Evolutionary conservation across 495 filamentous ascomycete species (phyloP).

Genomic region (Trichodelitschia bisporula): DNA sequence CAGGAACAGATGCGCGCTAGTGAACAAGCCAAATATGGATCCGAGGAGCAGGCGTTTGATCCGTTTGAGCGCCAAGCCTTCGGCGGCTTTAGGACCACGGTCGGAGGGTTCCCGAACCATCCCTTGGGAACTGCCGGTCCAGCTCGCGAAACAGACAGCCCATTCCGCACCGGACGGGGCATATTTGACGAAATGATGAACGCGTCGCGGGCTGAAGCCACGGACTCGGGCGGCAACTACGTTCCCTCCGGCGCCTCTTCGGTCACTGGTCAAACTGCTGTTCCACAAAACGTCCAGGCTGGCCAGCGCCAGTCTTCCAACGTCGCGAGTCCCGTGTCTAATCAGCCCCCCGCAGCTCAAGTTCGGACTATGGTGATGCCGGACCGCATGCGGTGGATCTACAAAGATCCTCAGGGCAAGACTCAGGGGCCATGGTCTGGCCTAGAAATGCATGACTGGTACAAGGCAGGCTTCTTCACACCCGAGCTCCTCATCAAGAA

Average conservation of each 20-base stretch:
- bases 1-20: slow-evolving; percentile 52
- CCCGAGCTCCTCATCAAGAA: slow-evolving; percentile 86
- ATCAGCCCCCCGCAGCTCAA: slow-evolving; percentile 41
- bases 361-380: slow-evolving; percentile 96
- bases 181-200: slow-evolving; percentile 28
- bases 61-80: slow-evolving; percentile 13
- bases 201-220: too few species aligned
- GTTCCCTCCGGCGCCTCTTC: slow-evolving; percentile 5
- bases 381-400: slow-evolving; percentile 95
- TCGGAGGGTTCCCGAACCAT: too few species aligned
- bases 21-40: slow-evolving; percentile 24
- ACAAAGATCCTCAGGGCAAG: slow-evolving; percentile 77
- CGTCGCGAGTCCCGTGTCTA: slow-evolving; percentile 16
- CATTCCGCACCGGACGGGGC: slow-evolving; percentile 29
- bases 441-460: slow-evolving; percentile 98
- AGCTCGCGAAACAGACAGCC: slow-evolving; percentile 32
- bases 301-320: slow-evolving; percentile 5
- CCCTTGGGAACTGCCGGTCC: slow-evolving; percentile 21
- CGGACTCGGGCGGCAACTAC: too few species aligned
- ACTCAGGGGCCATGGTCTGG: slow-evolving; percentile 89
- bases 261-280: slow-evolving; percentile 3
- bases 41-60: slow-evolving; percentile 21
- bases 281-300: neutral
- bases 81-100: slow-evolving; percentile 27
- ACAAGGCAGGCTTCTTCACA: slow-evolving; percentile 94